A percentile compares a stretch with the other conserved stretches of the same genome.
phyloP scores from a whole-genome alignment of 495 filamentous ascomycete genomes.

The Apiosordaria backusii region DNA sequence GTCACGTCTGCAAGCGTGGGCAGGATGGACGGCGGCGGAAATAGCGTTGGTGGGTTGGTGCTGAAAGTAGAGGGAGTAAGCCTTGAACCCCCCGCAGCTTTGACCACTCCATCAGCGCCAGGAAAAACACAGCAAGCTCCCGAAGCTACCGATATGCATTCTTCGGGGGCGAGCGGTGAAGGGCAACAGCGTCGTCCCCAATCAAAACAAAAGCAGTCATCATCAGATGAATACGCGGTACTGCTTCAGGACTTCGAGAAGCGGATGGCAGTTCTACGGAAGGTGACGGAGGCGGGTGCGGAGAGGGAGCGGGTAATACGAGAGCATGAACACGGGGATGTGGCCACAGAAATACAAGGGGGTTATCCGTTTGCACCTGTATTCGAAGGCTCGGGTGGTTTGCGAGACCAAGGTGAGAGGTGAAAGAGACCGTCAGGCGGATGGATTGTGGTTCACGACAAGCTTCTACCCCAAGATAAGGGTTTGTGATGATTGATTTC shows the following conservation, averaged over 20 bases:
- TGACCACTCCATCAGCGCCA: slow-evolving; percentile 8
- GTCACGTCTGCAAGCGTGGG: slow-evolving; percentile 42
- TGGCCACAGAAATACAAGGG: background rate
- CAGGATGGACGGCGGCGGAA: slow-evolving; percentile 34
- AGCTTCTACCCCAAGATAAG: too few species aligned
- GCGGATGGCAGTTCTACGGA: slow-evolving; percentile 53
- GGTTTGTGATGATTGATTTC: background rate
- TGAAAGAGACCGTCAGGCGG: too few species aligned
- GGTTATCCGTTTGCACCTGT: background rate
- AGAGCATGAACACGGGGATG: background rate
- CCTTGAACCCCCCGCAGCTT: slow-evolving; percentile 31
- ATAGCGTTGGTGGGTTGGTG: slow-evolving; percentile 49
- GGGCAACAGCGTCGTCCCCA: slow-evolving; percentile 8
- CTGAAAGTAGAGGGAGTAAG: slow-evolving; percentile 61
- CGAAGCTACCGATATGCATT: slow-evolving; percentile 25
- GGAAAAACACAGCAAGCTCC: slow-evolving; percentile 21
- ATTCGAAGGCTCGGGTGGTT: background rate
- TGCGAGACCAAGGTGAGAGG: background rate
- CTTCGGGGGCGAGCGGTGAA: slow-evolving; percentile 34
- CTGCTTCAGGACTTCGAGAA: slow-evolving; percentile 67
- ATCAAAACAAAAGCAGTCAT: background rate
- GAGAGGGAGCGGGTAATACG: slow-evolving; percentile 34
- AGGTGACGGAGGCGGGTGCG: slow-evolving; percentile 45
- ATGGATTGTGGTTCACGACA: too few species aligned
- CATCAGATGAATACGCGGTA: slow-evolving; percentile 44